Conservation (phyloP, 768 basidiomycete genomes). For the Pleurotus giganteus region DNA sequence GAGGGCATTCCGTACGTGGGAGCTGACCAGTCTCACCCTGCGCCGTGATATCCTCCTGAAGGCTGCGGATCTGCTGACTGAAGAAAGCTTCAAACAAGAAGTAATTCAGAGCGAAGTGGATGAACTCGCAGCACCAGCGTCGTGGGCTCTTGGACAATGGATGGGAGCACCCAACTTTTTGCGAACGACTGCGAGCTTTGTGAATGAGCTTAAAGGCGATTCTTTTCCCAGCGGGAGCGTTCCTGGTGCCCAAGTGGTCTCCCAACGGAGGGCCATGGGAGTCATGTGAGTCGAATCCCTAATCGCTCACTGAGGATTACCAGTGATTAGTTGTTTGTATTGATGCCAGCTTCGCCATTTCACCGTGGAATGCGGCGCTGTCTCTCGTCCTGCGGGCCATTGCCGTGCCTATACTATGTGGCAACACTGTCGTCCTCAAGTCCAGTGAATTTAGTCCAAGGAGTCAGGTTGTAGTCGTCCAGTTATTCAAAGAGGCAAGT, state of each 20-base stretch:
- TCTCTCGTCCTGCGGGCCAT: constrained; percentile 43
- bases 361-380: constrained; percentile 57
- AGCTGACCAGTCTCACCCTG: constrained; percentile 29
- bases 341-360: constrained; percentile 42
- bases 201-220: constrained; percentile 40
- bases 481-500: constrained; percentile 40
- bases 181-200: constrained; percentile 29
- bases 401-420: constrained; percentile 47
- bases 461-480: constrained; percentile 41
- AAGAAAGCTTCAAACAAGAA: constrained; percentile 37
- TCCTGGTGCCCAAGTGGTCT: constrained; percentile 43
- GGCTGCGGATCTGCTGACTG: constrained; percentile 43
- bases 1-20: constrained; percentile 48
- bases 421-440: constrained; percentile 55
- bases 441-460: constrained; percentile 50
- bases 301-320: background rate
- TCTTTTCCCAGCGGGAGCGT: constrained; percentile 36
- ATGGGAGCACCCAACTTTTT: constrained; percentile 21
- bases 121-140: constrained; percentile 36
- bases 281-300: constrained; percentile 40
- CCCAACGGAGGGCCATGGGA: constrained; percentile 47
- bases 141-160: constrained; percentile 24
- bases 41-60: constrained; percentile 45
- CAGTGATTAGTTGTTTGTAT: background rate
- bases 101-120: constrained; percentile 29